Base-by-base conservation (phyloP, 2,329 filamentous ascomycete genomes). In the Gyromitra esculenta region DNA sequence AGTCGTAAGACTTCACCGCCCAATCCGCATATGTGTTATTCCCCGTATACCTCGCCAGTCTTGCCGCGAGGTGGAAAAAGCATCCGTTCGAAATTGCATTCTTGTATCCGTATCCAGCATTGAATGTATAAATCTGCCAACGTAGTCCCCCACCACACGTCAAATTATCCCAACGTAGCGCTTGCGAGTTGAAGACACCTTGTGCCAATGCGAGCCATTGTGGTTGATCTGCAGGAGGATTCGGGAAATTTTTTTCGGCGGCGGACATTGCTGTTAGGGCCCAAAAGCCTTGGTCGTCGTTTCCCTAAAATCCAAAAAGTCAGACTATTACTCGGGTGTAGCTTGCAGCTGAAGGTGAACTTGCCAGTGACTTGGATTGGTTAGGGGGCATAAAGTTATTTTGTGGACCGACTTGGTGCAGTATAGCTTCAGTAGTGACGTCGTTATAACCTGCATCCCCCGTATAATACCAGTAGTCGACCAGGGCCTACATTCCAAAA, bases 41-140 rank as follows among this genome's bases (percentile, higher is more conserved):
- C 18, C 85, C 85, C 0, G 91, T 92, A 77, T 82, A 82, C 57
- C 80, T 80, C 15, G 81, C 81, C 25, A 82, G 69, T 45, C 81
- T 79, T 48, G 81, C 77, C 2, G 86, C 85, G 21, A 89, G 84
- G 78, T 88, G 87, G 82, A 89, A 88, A 75, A 89, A 85, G 45
- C 85, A 87, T 6, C 87, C 88, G 78, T 89, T 89, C 18, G 86
- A 87, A 77, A 89, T 87, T 25, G 86, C 85, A 80, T 89, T 89
- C 79, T 89, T 89, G 80, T 87, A 89, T 66, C 84, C 83, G 79
- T 86, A 89, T 5, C 92, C 92, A 75, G 86, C 88, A 84, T 94
- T 94, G 84, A 90, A 92, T 9, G 88, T 87, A 84, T 91, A 95
- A 77, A 96, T 92, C 84, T 97, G 93, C 94, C 94, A 97, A 78